phyloP scores from a whole-genome alignment of 1,139 yeast species.

The Candida glucosophila region DNA sequence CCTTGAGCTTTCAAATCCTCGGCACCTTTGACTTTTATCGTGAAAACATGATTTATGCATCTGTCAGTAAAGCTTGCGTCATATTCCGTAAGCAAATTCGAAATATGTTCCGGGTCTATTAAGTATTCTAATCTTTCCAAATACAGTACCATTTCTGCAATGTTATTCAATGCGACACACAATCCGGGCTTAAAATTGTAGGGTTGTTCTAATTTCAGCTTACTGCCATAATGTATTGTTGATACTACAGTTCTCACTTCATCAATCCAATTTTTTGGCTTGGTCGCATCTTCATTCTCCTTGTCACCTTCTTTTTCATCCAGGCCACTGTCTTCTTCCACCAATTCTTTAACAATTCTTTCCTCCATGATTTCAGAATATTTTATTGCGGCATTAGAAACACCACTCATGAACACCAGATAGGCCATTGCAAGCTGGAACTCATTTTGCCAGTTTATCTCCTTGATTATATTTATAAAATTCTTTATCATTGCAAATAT shows the following conservation, averaged over 20 bases:
- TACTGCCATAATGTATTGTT: slow-evolving; percentile 25
- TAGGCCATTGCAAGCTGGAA: slow-evolving; percentile 52
- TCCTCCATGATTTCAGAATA: slow-evolving; percentile 44
- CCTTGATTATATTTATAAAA: slow-evolving; percentile 44
- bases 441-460: slow-evolving; percentile 54
- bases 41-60: slow-evolving; percentile 49
- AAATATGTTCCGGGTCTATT: slow-evolving; percentile 55
- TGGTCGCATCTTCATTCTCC: slow-evolving; percentile 15
- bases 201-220: slow-evolving; percentile 41
- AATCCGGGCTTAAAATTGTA: slow-evolving; percentile 56
- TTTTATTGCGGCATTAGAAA: slow-evolving; percentile 50
- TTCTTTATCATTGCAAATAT: slow-evolving; percentile 57
- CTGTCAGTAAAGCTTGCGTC: slow-evolving; percentile 24
- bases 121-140: slow-evolving; percentile 53
- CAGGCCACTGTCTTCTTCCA: slow-evolving; percentile 26
- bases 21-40: slow-evolving; percentile 60
- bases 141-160: slow-evolving; percentile 53
- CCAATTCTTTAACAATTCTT: slow-evolving; percentile 42
- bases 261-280: slow-evolving; percentile 31
- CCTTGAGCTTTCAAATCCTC: slow-evolving; percentile 54
- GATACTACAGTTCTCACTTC: slow-evolving; percentile 42
- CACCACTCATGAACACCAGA: slow-evolving; percentile 50
- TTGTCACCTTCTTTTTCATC: slow-evolving; percentile 18
- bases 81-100: slow-evolving; percentile 31
- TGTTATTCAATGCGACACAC: slow-evolving; percentile 69